Percentiles rank a stretch among this genome's conserved stretches.
These are phyloP conservation scores for Fusarium pininemorale DNA, from an alignment of 2,329 filamentous ascomycete species.

Conservation along the genomic window DNA sequence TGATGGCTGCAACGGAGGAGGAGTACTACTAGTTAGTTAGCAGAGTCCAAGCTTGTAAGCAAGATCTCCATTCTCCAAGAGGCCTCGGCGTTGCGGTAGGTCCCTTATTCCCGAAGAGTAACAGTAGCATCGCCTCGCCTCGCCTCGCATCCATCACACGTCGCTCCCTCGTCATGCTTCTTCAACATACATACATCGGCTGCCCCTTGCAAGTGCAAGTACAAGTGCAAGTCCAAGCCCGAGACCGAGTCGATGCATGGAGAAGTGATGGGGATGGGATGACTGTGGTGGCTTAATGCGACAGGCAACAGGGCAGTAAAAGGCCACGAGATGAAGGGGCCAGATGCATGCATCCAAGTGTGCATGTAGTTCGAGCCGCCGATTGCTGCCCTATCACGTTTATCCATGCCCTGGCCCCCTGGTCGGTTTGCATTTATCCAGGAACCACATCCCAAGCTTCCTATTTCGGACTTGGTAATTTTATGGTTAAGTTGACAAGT, in stretches of 20 bases:
- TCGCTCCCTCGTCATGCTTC: background rate
- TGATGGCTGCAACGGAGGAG: slow-evolving; percentile 15
- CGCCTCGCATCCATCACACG: background rate
- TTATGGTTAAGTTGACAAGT: slow-evolving; percentile 28
- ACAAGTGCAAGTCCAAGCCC: background rate
- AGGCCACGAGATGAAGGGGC: slow-evolving; percentile 21
- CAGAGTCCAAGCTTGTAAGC: background rate
- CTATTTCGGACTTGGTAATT: slow-evolving; percentile 23
- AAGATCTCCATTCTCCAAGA: slow-evolving; percentile 23
- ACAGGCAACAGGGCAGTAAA: slow-evolving; percentile 1
- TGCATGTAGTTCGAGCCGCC: slow-evolving; percentile 15
- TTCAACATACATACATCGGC: background rate
- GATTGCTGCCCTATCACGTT: slow-evolving; percentile 17
- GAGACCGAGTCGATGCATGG: background rate
- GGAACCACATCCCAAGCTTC: slow-evolving; percentile 32
- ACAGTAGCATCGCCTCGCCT: background rate
- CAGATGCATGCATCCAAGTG: background rate
- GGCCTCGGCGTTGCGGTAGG: slow-evolving; percentile 19
- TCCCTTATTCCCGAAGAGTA: slow-evolving; percentile 28
- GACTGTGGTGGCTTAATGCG: slow-evolving; percentile 5
- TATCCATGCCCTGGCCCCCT: slow-evolving; percentile 7
- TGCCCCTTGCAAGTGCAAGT: background rate
- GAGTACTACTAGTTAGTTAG: too few species aligned
- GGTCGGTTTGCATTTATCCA: slow-evolving; percentile 33
- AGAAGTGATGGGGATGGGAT: background rate